These are phyloP conservation scores for Tylopilus sp. DNA, from an alignment of 768 basidiomycete species.

Conservation along the genomic window DNA sequence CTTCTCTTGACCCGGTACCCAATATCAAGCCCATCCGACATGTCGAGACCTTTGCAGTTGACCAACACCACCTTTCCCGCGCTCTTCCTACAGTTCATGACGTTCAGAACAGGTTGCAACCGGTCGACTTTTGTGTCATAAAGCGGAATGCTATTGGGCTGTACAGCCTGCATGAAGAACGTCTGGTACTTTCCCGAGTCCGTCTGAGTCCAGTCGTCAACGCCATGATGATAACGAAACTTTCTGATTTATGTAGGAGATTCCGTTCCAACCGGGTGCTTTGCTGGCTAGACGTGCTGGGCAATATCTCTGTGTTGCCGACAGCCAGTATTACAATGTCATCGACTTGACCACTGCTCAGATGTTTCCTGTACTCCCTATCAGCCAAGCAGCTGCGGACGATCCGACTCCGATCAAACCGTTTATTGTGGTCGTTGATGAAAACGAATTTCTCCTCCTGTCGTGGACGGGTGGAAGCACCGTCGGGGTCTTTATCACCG, in stretches of 20 bases:
- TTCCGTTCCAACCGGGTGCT: constrained; percentile 60
- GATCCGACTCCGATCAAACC: constrained; percentile 50
- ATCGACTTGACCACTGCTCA: constrained; percentile 74
- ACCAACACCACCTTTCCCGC: constrained; percentile 65
- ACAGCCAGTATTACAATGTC: constrained; percentile 68
- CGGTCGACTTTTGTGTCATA: constrained; percentile 70
- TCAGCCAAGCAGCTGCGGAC: constrained; percentile 60
- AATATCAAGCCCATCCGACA: constrained; percentile 78
- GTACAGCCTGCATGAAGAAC: constrained; percentile 60
- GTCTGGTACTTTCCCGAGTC: constrained; percentile 60
- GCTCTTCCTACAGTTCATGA: constrained; percentile 42
- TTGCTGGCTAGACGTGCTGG: constrained; percentile 61
- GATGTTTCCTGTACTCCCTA: constrained; percentile 69
- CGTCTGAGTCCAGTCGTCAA: constrained; percentile 2
- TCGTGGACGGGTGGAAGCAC: constrained; percentile 81
- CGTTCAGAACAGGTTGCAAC: constrained; percentile 38
- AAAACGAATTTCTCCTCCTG: constrained; percentile 80
- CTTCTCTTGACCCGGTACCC: constrained; percentile 69
- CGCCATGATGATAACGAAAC: not conserved
- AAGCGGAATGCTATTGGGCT: constrained; percentile 63
- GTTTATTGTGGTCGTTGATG: constrained; percentile 68
- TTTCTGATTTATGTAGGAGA: constrained; percentile 49
- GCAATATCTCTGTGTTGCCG: constrained; percentile 67
- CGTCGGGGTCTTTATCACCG: constrained; percentile 83
- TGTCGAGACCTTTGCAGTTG: constrained; percentile 76